phyloP scores from a whole-genome alignment of 257 asterid species.

The Knoxia roxburghii region DNA sequence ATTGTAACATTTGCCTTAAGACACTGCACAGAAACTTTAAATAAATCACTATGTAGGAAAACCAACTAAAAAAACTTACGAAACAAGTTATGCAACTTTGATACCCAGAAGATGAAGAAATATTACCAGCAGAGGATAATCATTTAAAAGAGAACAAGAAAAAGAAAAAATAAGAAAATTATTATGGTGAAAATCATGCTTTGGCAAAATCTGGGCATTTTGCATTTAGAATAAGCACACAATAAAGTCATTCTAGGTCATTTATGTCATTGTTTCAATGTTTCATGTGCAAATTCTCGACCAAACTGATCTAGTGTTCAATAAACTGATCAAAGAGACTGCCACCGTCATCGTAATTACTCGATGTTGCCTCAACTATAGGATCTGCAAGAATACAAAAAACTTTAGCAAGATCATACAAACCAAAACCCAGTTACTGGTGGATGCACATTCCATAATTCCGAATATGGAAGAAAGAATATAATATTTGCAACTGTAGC shows the following conservation, averaged over 20 bases:
- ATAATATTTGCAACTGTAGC: neutral
- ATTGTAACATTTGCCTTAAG: neutral
- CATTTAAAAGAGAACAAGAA: neutral
- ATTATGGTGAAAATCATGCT: neutral
- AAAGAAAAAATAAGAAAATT: neutral
- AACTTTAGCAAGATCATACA: too few species aligned
- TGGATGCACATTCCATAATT: too few species aligned
- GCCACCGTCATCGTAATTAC: neutral
- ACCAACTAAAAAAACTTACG: neutral
- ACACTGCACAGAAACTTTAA: neutral
- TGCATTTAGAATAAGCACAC: neutral
- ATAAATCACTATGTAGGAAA: neutral
- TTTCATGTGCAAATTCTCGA: neutral
- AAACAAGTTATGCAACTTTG: too few species aligned
- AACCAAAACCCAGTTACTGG: too few species aligned
- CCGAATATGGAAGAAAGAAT: too few species aligned
- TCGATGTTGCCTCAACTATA: too few species aligned
- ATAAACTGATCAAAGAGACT: neutral
- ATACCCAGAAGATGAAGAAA: too few species aligned
- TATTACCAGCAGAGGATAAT: neutral
- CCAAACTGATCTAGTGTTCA: neutral
- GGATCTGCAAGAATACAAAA: too few species aligned
- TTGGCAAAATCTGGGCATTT: neutral
- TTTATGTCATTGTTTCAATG: neutral
- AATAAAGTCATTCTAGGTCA: neutral